Conservation (phyloP, 495 filamentous ascomycete genomes). For the Talaromyces borbonicus region DNA sequence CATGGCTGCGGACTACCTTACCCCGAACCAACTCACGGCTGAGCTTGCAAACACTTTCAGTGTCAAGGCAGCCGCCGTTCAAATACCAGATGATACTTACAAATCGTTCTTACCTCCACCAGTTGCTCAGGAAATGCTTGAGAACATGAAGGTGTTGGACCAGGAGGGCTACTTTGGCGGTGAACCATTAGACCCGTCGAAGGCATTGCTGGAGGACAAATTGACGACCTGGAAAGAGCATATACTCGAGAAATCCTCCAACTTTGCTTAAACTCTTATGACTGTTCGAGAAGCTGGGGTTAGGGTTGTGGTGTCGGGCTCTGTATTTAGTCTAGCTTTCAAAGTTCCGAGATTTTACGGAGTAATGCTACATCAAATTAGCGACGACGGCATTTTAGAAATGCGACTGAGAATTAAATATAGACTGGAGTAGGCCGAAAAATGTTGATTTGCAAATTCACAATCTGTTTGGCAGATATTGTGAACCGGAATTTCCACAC, state of each 20-base stretch:
- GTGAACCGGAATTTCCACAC: background rate
- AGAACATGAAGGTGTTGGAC: conserved; percentile 42
- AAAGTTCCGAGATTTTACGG: too few species aligned
- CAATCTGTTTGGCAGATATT: too few species aligned
- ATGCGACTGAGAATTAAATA: too few species aligned
- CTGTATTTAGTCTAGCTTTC: background rate
- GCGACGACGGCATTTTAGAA: too few species aligned
- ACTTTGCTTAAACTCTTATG: background rate
- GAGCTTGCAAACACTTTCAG: conserved; percentile 40
- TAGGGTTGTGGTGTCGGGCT: background rate
- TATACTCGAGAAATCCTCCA: background rate
- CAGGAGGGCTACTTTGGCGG: conserved; percentile 44
- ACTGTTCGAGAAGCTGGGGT: background rate
- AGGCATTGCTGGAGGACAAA: conserved; percentile 4
- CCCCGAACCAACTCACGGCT: conserved; percentile 33
- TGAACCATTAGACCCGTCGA: conserved; percentile 6
- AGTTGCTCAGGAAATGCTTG: conserved; percentile 38
- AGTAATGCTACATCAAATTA: too few species aligned
- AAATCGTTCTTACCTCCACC: conserved; percentile 31
- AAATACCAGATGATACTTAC: conserved; percentile 38
- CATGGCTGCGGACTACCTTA: conserved; percentile 42
- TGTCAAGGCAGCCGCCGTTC: conserved; percentile 29
- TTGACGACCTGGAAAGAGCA: conserved; percentile 3
- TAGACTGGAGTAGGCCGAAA: too few species aligned
- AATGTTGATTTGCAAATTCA: too few species aligned